These are phyloP conservation scores for Cicer bijugum DNA, from an alignment of 306 rosid genomes.

Conservation along the genomic window DNA sequence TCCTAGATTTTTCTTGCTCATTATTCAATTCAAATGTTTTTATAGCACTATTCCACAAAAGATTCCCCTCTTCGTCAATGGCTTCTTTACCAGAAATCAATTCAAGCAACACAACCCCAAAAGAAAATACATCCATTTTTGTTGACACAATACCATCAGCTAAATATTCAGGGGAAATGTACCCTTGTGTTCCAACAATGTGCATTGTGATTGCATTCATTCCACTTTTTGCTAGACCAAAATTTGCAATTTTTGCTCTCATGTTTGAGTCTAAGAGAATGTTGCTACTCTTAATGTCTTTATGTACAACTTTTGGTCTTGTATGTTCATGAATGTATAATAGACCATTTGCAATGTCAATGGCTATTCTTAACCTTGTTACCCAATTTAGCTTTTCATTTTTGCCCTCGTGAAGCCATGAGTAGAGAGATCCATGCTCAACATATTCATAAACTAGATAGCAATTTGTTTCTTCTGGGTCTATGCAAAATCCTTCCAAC, in stretches of 20 bases:
- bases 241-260: constrained; percentile 95
- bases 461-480: constrained; percentile 69
- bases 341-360: constrained; percentile 89
- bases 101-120: constrained; percentile 87
- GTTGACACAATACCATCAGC: constrained; percentile 85
- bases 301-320: constrained; percentile 89
- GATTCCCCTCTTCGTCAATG: constrained; percentile 61
- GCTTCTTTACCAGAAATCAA: constrained; percentile 75
- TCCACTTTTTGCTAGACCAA: constrained; percentile 86
- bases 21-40: constrained; percentile 56
- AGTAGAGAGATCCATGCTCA: constrained; percentile 77
- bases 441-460: constrained; percentile 83
- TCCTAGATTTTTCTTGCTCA: constrained; percentile 58
- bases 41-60: constrained; percentile 57
- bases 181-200: constrained; percentile 96
- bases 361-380: constrained; percentile 67
- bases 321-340: constrained; percentile 97
- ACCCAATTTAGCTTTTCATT: constrained; percentile 64
- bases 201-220: constrained; percentile 96
- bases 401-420: constrained; percentile 67
- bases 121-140: constrained; percentile 87
- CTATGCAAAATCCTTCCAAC: constrained; percentile 92
- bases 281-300: constrained; percentile 93
- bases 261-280: constrained; percentile 78
- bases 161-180: constrained; percentile 87